Base-by-base conservation (phyloP, 2,329 filamentous ascomycete genomes). In the Neopestalotiopsis rosae region DNA sequence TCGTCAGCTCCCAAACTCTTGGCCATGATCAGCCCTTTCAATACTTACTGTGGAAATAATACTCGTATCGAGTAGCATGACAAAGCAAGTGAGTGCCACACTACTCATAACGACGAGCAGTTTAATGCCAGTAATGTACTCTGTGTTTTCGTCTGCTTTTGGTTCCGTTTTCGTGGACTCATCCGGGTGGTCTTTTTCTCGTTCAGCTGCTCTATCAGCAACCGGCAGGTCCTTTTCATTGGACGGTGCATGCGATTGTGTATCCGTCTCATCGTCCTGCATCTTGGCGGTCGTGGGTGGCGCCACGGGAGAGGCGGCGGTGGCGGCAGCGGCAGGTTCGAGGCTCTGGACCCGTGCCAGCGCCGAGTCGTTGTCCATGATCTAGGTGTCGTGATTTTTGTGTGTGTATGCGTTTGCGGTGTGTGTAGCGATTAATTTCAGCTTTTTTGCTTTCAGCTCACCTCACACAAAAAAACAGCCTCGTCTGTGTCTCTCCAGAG, bases 21-120 rank as follows among this genome's bases (percentile, higher is more conserved):
- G 42, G 10, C n/a, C 5, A 7, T 14, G 13, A 40, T 30, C 28
- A 28, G 57, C 13, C 20, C 34, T 40, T n/a, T 42, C 5, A 13
- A n/a, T 34, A 42, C 77, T 66, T 70, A 83, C 87, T 4, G 87
- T 89, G 9, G 82, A 79, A 66, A 89, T 80, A 65, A 89, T 88
- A 1, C 86, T 86, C 49, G 81, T 83, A 68, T 89, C 87, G 4
- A 89, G 71, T 70, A 88, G 72, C 76, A 86, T 82, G 20, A 87
- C 71, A 69, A 87, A 87, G 14, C 80, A 79, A 7, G 80, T 81
- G 3, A 84, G 70, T 0, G 83, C 84, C 14, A 87, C 74, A 2
- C 77, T 77, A 5, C 70, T 69, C 20, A 83, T 69, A 9, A 78
- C 71, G 12, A 72, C 56, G 3, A 65, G 20, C 6, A 78, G 72